Evolutionary conservation across 106 monocot species (phyloP).

Genomic region (Gastrodia elata): DNA sequence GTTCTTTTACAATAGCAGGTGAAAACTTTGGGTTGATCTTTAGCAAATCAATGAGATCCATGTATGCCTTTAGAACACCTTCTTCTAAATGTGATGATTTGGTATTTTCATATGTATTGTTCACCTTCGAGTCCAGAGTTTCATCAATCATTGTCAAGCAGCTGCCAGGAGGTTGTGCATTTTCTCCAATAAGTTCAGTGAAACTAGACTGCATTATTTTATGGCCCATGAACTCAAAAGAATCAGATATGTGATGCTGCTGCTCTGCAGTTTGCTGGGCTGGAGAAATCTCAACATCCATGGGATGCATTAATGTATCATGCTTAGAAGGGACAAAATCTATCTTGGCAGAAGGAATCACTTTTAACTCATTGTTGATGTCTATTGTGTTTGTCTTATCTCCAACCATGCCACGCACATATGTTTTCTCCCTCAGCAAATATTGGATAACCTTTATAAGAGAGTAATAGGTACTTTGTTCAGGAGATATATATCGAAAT

Average conservation of each 20-base stretch:
- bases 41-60: slow-evolving; percentile 6
- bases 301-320: not conserved
- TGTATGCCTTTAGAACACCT: slow-evolving; percentile 6
- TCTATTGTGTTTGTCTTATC: not conserved
- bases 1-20: not conserved
- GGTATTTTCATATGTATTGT: not conserved
- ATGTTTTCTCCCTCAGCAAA: not conserved
- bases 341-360: not conserved
- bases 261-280: not conserved
- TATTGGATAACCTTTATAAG: slow-evolving; percentile 3
- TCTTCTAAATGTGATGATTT: not conserved
- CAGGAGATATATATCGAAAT: slow-evolving; percentile 23
- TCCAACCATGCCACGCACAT: not conserved
- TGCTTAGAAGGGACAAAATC: not conserved
- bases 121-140: not conserved
- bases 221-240: not conserved
- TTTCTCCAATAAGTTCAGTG: not conserved
- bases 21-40: not conserved
- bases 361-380: not conserved
- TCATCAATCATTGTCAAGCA: not conserved
- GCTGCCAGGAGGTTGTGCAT: not conserved
- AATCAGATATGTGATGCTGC: not conserved
- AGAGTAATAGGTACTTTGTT: slow-evolving; percentile 15
- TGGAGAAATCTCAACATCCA: not conserved
- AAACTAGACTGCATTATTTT: not conserved